Base-by-base conservation (phyloP, 1,284 basidiomycete genomes). In the Microstroma glucosiphilum region DNA sequence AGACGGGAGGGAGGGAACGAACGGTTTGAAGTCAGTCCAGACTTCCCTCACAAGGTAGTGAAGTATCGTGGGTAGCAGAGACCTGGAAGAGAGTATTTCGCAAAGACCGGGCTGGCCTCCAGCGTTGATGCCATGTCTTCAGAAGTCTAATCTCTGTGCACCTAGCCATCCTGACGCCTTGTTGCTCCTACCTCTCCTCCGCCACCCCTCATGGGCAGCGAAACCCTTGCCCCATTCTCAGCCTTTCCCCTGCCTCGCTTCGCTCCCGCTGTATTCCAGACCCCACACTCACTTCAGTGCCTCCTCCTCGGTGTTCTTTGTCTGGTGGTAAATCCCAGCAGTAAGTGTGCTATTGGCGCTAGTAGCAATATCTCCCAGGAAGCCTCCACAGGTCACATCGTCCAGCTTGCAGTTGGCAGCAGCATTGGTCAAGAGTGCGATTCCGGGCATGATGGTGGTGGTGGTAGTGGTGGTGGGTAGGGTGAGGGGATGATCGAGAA, bases 301-400 rank as follows among this genome's bases (percentile, higher is more conserved):
- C 54, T 65, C 48, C 37, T 65, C 64, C 9, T 43, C 43, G 21
- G 43, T 48, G 4, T 3, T 56, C 42, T 65, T 59, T 21, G 37
- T 37, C 48, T 65, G 64, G 9, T 25, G 41, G 53, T 65, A 65
- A 40, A 65, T 53, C 0, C 64, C 64, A 25, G 40, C 56, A n/a
- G 61, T 55, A 4, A 65, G 41, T 19, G 42, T 9, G 25, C 59
- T 60, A 49, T 51, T 43, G n/a, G 19, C 21, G 15, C 48, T 56
- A 17, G 63, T 48, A 30, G 51, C 62, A 21, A 65, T 59, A 37
- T 65, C 64, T 23, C 64, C 64, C 19, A 65, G 57, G 9, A 51
- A 54, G 42, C 57, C 64, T 13, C 63, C 64, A 30, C 54, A 55
- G 40, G 63, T 63, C 37, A 65, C 53, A 43, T 63, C 57, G 9